Evolutionary conservation across 345 rosid genomes (phyloP).

Genomic region (Hibiscus tridactylites): DNA sequence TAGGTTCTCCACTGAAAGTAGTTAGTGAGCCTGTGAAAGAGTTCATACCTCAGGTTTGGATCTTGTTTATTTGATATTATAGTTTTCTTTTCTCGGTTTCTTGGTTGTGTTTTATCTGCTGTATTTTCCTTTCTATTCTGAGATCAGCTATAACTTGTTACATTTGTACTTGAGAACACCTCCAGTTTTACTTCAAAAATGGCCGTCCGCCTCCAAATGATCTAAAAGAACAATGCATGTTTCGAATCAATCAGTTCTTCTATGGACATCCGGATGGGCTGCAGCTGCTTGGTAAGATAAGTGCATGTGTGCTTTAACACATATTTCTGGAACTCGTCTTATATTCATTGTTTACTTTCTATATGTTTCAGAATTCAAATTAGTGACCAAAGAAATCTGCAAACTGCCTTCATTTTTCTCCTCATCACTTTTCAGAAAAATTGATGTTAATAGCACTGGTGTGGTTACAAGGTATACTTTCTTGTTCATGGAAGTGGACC

Average conservation of each 20-base stretch:
- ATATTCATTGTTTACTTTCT: not conserved
- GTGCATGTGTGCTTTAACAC: not conserved
- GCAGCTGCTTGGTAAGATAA: conserved; percentile 53
- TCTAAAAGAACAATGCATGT: conserved; percentile 60
- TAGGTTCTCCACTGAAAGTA: conserved; percentile 83
- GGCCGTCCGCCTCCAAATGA: conserved; percentile 80
- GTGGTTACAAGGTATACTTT: conserved; percentile 57
- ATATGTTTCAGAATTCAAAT: conserved; percentile 43
- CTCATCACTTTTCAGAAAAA: conserved; percentile 58
- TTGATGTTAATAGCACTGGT: conserved; percentile 57
- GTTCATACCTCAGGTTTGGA: conserved; percentile 78
- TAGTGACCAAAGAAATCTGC: conserved; percentile 80
- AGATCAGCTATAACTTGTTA: conserved; percentile 1
- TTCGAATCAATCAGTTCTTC: conserved; percentile 64
- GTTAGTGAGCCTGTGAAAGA: conserved; percentile 71
- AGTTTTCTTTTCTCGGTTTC: not conserved
- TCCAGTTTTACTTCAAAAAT: conserved; percentile 90
- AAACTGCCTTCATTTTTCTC: conserved; percentile 88
- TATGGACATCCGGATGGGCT: conserved; percentile 69
- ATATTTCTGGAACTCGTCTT: conserved; percentile 3
- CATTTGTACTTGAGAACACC: conserved; percentile 15
- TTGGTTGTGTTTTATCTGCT: conserved; percentile 2
- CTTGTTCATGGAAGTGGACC: not conserved
- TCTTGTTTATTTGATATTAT: conserved; percentile 8
- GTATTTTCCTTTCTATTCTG: not conserved